A percentile compares a stretch with the other conserved stretches of the same genome.
phyloP scores from a whole-genome alignment of 2,329 filamentous ascomycete genomes.

The Scedosporium aurantiacum region DNA sequence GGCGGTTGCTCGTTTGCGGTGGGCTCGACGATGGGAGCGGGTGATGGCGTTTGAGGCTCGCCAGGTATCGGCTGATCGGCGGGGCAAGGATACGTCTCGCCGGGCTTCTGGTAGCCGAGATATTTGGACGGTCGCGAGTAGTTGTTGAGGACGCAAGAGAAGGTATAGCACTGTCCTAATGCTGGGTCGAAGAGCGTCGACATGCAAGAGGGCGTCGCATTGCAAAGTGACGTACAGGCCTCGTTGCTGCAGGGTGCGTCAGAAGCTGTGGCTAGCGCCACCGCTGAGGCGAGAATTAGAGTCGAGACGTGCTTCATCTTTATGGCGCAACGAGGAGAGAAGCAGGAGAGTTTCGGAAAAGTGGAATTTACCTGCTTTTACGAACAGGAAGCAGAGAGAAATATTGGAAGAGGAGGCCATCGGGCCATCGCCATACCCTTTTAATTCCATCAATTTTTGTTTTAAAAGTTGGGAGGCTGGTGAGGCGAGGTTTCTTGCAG shows the following conservation, averaged over 20 bases:
- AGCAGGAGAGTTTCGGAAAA: background rate
- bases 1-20: background rate
- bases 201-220: background rate
- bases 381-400: background rate
- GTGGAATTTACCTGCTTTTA: background rate
- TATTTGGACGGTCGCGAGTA: slow-evolving; percentile 2
- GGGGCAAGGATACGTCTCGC: background rate
- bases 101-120: slow-evolving; percentile 7
- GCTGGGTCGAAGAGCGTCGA: slow-evolving; percentile 6
- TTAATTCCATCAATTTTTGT: background rate
- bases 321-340: background rate
- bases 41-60: background rate
- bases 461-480: background rate
- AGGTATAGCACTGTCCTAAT: slow-evolving; percentile 3
- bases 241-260: slow-evolving; percentile 6
- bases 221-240: slow-evolving; percentile 5
- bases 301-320: background rate
- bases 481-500: background rate
- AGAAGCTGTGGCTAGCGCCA: background rate
- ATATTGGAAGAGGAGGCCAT: background rate
- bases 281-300: background rate
- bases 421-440: background rate
- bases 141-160: slow-evolving; percentile 6
- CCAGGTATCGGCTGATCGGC: slow-evolving; percentile 4
- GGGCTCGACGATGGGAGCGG: background rate